Percentiles rank a stretch among this genome's conserved stretches.
Evolutionary conservation across 305 asterid species (phyloP).

Genomic region (Solanum aculeatissimum): DNA sequence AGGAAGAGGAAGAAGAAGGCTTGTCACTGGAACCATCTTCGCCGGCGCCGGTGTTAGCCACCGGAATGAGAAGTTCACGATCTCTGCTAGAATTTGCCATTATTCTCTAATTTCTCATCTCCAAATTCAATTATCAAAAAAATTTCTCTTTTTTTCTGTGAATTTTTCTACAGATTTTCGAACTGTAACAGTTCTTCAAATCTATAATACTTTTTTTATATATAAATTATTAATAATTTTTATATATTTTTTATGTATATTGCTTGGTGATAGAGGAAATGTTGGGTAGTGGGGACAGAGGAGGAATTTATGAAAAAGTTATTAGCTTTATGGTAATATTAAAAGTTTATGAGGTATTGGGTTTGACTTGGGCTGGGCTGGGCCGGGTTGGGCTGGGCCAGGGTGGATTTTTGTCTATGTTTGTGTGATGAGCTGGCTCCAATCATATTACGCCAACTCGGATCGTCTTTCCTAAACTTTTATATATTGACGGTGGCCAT

Average conservation of each 20-base stretch:
- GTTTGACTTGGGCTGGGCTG: neutral
- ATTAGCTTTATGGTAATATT: neutral
- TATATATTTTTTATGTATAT: neutral
- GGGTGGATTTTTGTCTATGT: neutral
- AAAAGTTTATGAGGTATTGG: neutral
- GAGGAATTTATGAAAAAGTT: neutral
- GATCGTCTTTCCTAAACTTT: neutral
- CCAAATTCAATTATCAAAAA: conserved; percentile 20
- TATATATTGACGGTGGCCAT: neutral
- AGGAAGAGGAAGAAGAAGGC: conserved; percentile 50
- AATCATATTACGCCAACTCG: neutral
- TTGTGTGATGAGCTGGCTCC: neutral
- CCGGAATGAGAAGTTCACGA: conserved; percentile 87
- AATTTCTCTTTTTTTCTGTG: neutral
- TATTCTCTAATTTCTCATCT: conserved; percentile 40
- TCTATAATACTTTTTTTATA: neutral
- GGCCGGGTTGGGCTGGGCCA: neutral
- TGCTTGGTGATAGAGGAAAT: neutral
- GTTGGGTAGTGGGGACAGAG: neutral
- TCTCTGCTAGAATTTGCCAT: conserved; percentile 52
- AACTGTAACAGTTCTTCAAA: neutral
- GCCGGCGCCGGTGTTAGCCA: conserved; percentile 46
- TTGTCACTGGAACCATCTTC: conserved; percentile 26
- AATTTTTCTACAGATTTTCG: neutral
- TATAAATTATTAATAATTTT: neutral